phyloP scores from a whole-genome alignment of 2,329 filamentous ascomycete species.

The Fonsecaea nubica region DNA sequence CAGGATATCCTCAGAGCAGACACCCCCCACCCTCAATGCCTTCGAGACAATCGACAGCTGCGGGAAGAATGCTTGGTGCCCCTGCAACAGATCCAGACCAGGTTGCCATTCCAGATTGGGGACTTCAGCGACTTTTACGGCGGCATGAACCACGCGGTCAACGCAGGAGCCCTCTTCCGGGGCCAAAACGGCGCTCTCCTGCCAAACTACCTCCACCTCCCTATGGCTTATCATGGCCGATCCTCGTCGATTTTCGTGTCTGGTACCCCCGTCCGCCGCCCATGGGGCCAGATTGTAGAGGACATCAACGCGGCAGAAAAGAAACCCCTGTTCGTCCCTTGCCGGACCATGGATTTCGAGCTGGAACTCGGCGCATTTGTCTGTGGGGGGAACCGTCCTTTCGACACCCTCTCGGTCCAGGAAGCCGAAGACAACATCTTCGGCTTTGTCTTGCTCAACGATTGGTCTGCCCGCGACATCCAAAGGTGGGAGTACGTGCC shows the following conservation, averaged over 20 bases:
- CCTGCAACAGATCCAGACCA: constrained; percentile 54
- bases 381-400: constrained; percentile 67
- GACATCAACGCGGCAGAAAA: constrained; percentile 11
- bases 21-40: too few species aligned
- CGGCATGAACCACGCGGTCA: constrained; percentile 24
- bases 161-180: constrained; percentile 11
- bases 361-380: constrained; percentile 78
- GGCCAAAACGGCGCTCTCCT: constrained; percentile 47
- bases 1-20: too few species aligned
- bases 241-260: constrained; percentile 57
- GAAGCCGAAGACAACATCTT: constrained; percentile 75
- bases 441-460: constrained; percentile 80
- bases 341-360: constrained; percentile 75
- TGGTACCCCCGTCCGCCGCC: constrained; percentile 11
- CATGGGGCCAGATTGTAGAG: constrained; percentile 16
- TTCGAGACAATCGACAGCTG: constrained; percentile 2
- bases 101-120: constrained; percentile 62
- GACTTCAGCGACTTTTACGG: constrained; percentile 65
- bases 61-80: constrained; percentile 4
- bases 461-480: constrained; percentile 62
- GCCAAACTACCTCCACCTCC: constrained; percentile 21
- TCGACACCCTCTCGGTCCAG: constrained; percentile 61
- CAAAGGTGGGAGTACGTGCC: constrained; percentile 23
- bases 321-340: constrained; percentile 59
- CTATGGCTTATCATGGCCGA: constrained; percentile 32